phyloP scores from a whole-genome alignment of 1,139 yeast species.

The Taphrina betulina region DNA sequence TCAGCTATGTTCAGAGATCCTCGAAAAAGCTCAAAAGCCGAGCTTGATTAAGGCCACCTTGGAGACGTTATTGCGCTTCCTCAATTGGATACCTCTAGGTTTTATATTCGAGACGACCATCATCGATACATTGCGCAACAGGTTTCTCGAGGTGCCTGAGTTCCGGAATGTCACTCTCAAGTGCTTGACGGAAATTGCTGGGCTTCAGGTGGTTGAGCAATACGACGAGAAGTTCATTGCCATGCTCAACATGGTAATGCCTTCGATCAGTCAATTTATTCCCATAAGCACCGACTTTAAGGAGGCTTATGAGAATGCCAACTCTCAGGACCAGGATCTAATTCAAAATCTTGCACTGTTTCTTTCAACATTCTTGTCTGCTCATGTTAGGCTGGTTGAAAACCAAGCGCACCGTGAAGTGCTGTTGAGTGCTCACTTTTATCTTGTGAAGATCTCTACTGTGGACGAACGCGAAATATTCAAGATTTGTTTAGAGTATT shows the following conservation, averaged over 20 bases:
- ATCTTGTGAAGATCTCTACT: slow-evolving; percentile 78
- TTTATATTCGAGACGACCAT: slow-evolving; percentile 86
- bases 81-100: slow-evolving; percentile 91
- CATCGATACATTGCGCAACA: slow-evolving; percentile 66
- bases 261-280: slow-evolving; percentile 65
- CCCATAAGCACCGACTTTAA: slow-evolving; percentile 66
- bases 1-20: slow-evolving; percentile 85
- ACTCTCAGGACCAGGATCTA: slow-evolving; percentile 84
- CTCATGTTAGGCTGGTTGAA: slow-evolving; percentile 76
- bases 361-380: slow-evolving; percentile 75
- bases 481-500: slow-evolving; percentile 91
- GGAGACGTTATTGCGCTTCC: slow-evolving; percentile 75
- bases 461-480: slow-evolving; percentile 95
- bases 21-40: slow-evolving; percentile 82
- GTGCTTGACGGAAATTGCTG: slow-evolving; percentile 87
- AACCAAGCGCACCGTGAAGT: slow-evolving; percentile 60
- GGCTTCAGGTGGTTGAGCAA: slow-evolving; percentile 57
- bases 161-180: slow-evolving; percentile 83
- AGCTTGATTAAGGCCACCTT: slow-evolving; percentile 82
- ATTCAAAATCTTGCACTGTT: slow-evolving; percentile 94
- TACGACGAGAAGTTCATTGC: slow-evolving; percentile 68
- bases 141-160: slow-evolving; percentile 71
- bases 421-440: slow-evolving; percentile 69
- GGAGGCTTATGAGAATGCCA: slow-evolving; percentile 70
- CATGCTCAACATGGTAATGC: slow-evolving; percentile 73